Base-by-base conservation (phyloP, 129 eudicot species). In the Artemisia tridentata region DNA sequence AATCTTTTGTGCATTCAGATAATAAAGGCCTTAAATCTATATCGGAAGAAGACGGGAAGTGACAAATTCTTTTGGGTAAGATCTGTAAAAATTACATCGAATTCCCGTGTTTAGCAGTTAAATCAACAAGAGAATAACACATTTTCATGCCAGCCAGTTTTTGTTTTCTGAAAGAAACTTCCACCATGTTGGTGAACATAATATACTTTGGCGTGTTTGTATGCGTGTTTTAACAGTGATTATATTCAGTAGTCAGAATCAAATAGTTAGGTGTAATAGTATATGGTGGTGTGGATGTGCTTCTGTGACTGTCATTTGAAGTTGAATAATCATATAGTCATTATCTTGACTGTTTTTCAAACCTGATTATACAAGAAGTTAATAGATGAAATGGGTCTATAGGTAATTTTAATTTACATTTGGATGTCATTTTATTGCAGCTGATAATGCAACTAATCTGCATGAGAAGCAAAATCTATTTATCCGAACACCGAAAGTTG, bases 11-110 rank as follows among this genome's bases (percentile, higher is more conserved):
- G 52, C 53, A 69, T 75, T 84, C 96, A 95, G 99, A 95, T 95
- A 62, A 90, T 95, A 25, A 95, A 88, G 79, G 97, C 97, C 43
- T 86, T 95, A 54, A 90, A 95, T 79, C 87, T 95, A 17, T 95
- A 83, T 49, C 80, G 99, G 75, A 79, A 90, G 82, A 95, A 88
- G 85, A 87, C 99, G 1, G 97, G 97, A 78, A 76, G 74, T 51
- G 91, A 90, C 82, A 84, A 90, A 45, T 85, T 71, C 85, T 95
- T 95, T 78, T 87, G 97, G 99, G 99, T 95, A 88, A 65, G 71
- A 43, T 64, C 14, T 45, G 10, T 54, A 20, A n/a, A 38, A 65
- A 68, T 19, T 68, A 52, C 50, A 15, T 11, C 16, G 34, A 49
- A 49, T 48, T 29, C 9, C 58, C 60, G 29, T 25, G 20, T 64